Base-by-base conservation (phyloP, 2,329 filamentous ascomycete genomes). In the Fusarium albosuccineum region DNA sequence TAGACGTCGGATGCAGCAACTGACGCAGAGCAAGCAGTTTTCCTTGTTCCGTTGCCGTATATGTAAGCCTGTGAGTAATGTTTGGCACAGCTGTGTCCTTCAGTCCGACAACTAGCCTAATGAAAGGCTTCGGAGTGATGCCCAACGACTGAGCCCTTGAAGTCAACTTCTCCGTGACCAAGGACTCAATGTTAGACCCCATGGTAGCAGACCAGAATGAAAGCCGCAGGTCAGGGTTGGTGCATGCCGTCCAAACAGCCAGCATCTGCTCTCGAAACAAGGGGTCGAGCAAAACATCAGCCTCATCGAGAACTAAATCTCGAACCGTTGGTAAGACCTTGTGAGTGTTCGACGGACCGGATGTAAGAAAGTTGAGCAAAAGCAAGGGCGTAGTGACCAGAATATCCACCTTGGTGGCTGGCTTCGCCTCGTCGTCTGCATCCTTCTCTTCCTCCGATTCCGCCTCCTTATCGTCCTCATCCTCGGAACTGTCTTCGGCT, bases 151-250 rank as follows among this genome's bases (percentile, higher is more conserved):
- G 75, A 51, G 78, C 84, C 36, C 89, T 85, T 9, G 83, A 80
- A 39, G 84, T 81, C 51, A 96, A 86, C 13, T 90, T 91, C n/a
- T 88, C 86, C 7, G 86, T 86, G 46, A 93, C 87, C 8, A 97
- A 83, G 17, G 89, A 84, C 80, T 99, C 96, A 41, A 98, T 92
- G 71, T 91, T 96, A 14, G 95, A 97, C 4, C 92, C 93, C 90
- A 99, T 97, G 0, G 96, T 99, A 13, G 96, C 96, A 13, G 96
- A 98, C 94, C 95, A 99, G 62, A 97, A 89, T 9, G 92, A 93
- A 4, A 93, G 85, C 26, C 89, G 87, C 9, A 98, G 82, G n/a
- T 85, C 80, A 4, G 87, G 83, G 69, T 90, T 89, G 3, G 83
- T 89, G 77, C 95, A 95, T 4, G 92, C 87, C 41, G 88, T 87